phyloP scores from a whole-genome alignment of 2,329 filamentous ascomycete species.

The Paecilomyces variotii region DNA sequence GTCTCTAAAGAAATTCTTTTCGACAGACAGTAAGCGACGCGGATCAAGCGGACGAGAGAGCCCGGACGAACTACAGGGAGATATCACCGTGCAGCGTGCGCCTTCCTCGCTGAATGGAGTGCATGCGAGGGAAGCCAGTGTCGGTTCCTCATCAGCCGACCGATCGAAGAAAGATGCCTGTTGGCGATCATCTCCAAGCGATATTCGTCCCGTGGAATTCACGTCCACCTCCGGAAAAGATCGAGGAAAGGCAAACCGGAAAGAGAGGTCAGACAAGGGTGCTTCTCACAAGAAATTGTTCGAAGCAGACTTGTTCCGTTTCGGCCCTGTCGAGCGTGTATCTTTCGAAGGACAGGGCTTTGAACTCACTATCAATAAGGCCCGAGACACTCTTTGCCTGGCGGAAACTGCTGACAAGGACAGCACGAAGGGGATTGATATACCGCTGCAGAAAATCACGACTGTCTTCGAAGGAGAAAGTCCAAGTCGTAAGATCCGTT shows the following conservation, averaged over 20 bases:
- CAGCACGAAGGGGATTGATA: not conserved
- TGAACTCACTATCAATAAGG: slow-evolving; percentile 9
- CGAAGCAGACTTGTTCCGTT: slow-evolving; percentile 13
- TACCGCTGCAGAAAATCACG: slow-evolving; percentile 16
- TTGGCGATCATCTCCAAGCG: slow-evolving; percentile 19
- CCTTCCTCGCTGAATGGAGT: slow-evolving; percentile 6
- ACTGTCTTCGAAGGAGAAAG: slow-evolving; percentile 12
- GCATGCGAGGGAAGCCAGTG: slow-evolving; percentile 4
- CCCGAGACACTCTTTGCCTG: slow-evolving; percentile 5
- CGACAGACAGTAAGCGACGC: slow-evolving; percentile 3
- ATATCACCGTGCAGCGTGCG: slow-evolving; percentile 19
- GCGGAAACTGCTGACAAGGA: not conserved
- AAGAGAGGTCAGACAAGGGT: not conserved
- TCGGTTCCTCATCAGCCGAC: slow-evolving; percentile 1
- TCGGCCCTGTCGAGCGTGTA: slow-evolving; percentile 10
- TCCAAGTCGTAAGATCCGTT: slow-evolving; percentile 20
- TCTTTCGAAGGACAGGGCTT: slow-evolving; percentile 3
- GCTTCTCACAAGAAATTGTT: slow-evolving; percentile 9
- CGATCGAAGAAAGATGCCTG: not conserved
- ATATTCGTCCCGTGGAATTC: slow-evolving; percentile 25
- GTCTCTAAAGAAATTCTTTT: slow-evolving; percentile 1
- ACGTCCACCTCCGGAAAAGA: slow-evolving; percentile 6
- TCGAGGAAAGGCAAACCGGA: slow-evolving; percentile 1
- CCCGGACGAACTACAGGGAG: slow-evolving; percentile 33
- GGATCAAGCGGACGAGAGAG: slow-evolving; percentile 22